Conservation (phyloP, 2,329 filamentous ascomycete genomes). For the Diatrype stigma region DNA sequence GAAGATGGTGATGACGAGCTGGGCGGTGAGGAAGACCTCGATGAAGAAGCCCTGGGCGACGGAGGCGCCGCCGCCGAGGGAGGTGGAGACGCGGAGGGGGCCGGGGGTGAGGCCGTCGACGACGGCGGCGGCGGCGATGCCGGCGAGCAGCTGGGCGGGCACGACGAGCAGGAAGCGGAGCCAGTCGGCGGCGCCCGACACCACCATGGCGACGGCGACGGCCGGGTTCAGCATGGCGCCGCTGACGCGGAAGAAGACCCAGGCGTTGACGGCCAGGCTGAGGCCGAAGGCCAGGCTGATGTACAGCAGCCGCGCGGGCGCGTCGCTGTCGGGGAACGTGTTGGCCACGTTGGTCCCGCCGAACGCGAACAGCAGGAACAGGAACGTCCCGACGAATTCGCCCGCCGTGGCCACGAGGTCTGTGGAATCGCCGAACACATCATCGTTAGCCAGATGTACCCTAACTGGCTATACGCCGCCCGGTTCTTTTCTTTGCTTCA, state of each 20-base stretch:
- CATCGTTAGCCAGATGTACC: background rate
- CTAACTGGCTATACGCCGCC: background rate
- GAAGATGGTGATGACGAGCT: conserved; percentile 50
- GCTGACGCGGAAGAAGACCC: conserved; percentile 36
- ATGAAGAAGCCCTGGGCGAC: conserved; percentile 50
- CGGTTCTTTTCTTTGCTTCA: background rate
- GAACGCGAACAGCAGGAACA: conserved; percentile 31
- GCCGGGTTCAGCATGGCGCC: conserved; percentile 20
- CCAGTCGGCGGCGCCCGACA: conserved; percentile 8
- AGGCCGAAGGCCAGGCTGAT: conserved; percentile 34
- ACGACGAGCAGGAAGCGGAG: conserved; percentile 10
- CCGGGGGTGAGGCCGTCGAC: conserved; percentile 41
- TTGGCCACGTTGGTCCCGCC: conserved; percentile 29
- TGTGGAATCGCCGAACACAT: background rate
- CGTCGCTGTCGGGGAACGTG: conserved; percentile 3
- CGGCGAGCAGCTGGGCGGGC: conserved; percentile 12
- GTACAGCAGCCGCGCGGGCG: conserved; percentile 25
- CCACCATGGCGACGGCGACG: conserved; percentile 14
- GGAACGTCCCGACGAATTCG: conserved; percentile 29
- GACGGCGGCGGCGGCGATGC: conserved; percentile 27
- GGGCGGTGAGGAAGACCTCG: conserved; percentile 50
- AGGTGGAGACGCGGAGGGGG: conserved; percentile 41
- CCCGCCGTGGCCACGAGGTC: conserved; percentile 23
- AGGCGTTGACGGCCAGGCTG: conserved; percentile 35
- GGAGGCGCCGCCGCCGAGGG: conserved; percentile 38